Evolutionary conservation across 176 grass and related monocot species (phyloP).

Genomic region (Poa annua): DNA sequence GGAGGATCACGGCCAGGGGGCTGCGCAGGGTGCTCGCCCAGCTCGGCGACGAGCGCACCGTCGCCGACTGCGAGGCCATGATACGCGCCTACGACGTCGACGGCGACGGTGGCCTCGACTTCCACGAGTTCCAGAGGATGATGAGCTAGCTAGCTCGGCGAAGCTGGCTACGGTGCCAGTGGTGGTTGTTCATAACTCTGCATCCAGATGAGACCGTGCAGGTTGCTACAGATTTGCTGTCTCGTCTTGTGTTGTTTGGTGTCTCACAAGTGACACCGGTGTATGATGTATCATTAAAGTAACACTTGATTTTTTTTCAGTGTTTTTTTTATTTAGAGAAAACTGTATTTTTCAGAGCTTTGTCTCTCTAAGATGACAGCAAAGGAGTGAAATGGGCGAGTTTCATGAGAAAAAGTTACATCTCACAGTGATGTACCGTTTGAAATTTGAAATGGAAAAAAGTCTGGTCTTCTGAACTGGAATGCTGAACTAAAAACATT

Average conservation of each 20-base stretch:
- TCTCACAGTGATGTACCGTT: neutral
- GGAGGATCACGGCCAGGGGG: conserved; percentile 79
- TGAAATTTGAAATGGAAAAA: neutral
- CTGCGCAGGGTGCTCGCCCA: conserved; percentile 76
- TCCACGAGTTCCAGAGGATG: conserved; percentile 91
- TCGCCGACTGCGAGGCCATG: conserved; percentile 83
- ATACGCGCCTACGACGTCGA: conserved; percentile 85
- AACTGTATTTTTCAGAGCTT: neutral
- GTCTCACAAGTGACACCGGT: conserved; percentile 31
- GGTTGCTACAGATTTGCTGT: conserved; percentile 27
- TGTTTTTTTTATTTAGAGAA: neutral
- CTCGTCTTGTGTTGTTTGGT: conserved; percentile 55
- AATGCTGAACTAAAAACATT: neutral
- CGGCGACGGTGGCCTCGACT: conserved; percentile 87
- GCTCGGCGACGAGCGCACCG: conserved; percentile 77
- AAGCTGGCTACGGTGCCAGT: neutral
- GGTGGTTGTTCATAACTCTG: conserved; percentile 45
- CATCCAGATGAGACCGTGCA: conserved; percentile 59
- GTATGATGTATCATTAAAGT: conserved; percentile 45
- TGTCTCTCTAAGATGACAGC: neutral
- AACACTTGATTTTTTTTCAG: neutral
- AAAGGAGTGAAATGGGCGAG: neutral
- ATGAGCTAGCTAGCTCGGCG: conserved; percentile 55
- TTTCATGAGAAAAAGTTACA: neutral
- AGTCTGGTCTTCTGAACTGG: neutral